phyloP scores from a whole-genome alignment of 73 alveolate species.

The Uronychia setigera region DNA sequence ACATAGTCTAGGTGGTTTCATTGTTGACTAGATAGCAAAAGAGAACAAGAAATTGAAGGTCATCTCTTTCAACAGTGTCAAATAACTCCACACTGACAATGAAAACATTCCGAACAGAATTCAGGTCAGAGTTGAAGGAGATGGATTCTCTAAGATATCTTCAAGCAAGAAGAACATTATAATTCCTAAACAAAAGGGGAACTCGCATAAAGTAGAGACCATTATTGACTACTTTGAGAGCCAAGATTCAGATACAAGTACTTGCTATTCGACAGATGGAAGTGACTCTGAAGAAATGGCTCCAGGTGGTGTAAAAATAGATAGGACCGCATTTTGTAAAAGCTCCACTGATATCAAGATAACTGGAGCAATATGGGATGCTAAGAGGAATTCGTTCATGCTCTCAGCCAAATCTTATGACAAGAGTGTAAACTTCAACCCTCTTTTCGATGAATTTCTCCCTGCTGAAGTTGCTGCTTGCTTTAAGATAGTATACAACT shows the following conservation, averaged over 20 bases:
- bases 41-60: not conserved
- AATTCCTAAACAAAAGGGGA: too few species aligned
- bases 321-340: not conserved
- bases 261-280: not conserved
- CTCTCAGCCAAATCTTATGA: not conserved
- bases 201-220: too few species aligned
- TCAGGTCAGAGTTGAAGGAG: slow-evolving; percentile 1
- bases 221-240: too few species aligned
- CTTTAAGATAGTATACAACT: not conserved
- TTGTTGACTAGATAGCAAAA: not conserved
- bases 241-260: too few species aligned
- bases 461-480: not conserved
- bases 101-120: not conserved
- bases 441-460: not conserved
- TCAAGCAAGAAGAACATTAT: too few species aligned
- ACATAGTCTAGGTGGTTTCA: not conserved
- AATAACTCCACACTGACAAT: not conserved
- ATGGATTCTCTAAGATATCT: not conserved
- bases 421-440: not conserved
- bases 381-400: not conserved
- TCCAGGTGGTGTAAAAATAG: not conserved
- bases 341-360: not conserved
- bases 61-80: not conserved
- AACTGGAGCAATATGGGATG: not conserved
- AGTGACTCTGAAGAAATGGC: not conserved